Evolutionary conservation across 2,329 filamentous ascomycete species (phyloP).

Genomic region (Acrocalymma vagum): DNA sequence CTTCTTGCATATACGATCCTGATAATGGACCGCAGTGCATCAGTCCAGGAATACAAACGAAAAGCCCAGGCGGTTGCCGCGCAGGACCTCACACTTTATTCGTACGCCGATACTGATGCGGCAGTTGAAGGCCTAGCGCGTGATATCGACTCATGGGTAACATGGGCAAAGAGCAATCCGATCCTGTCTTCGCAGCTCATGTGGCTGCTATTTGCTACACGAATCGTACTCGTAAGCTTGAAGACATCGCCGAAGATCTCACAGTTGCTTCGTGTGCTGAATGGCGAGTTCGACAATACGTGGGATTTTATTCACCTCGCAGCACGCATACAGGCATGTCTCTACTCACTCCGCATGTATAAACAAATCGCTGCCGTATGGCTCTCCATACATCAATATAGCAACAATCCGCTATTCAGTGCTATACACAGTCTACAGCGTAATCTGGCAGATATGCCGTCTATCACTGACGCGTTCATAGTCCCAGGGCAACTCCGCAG

Average conservation of each 20-base stretch:
- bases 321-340: conserved; percentile 50
- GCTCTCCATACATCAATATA: conserved; percentile 13
- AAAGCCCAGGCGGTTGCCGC: conserved; percentile 41
- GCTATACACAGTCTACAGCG: conserved; percentile 13
- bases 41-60: conserved; percentile 48
- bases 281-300: conserved; percentile 38
- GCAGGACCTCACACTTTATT: conserved; percentile 24
- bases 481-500: conserved; percentile 32
- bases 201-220: conserved; percentile 37
- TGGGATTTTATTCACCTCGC: conserved; percentile 51
- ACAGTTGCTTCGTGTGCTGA: conserved; percentile 28
- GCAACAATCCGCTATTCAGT: conserved; percentile 3
- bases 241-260: conserved; percentile 27
- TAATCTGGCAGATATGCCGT: conserved; percentile 30
- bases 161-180: conserved; percentile 22
- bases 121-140: conserved; percentile 18
- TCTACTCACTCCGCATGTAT: conserved; percentile 55
- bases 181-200: conserved; percentile 19
- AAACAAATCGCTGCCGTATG: conserved; percentile 44
- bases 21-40: conserved; percentile 6
- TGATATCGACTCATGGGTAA: conserved; percentile 20
- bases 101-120: conserved; percentile 3
- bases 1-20: conserved; percentile 50
- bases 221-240: conserved; percentile 28
- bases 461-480: conserved; percentile 30